These are phyloP conservation scores for Sechiopsis laciniata DNA, from an alignment of 306 rosid species.

Conservation along the genomic window DNA sequence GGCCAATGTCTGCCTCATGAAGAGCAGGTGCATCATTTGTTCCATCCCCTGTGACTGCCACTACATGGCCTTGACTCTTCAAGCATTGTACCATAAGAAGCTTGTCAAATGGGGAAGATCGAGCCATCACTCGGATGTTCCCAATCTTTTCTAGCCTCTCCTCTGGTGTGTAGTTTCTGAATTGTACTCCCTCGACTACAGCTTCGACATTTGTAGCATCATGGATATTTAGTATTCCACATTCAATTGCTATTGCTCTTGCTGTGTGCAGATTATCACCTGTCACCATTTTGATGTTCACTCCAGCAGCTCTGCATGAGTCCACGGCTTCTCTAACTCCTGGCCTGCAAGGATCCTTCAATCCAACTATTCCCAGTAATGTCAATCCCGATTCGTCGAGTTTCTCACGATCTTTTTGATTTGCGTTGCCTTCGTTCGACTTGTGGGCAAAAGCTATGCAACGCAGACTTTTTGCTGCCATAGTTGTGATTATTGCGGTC, in stretches of 20 bases:
- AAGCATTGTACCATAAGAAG: slow-evolving; percentile 28
- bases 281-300: slow-evolving; percentile 27
- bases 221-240: slow-evolving; percentile 17
- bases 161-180: slow-evolving; percentile 25
- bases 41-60: slow-evolving; percentile 32
- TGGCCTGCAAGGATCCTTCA: slow-evolving; percentile 26
- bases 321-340: slow-evolving; percentile 26
- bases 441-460: slow-evolving; percentile 28
- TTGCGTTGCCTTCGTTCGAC: not conserved
- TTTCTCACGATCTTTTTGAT: not conserved
- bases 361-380: slow-evolving; percentile 23
- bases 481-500: slow-evolving; percentile 13
- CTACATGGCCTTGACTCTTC: slow-evolving; percentile 28
- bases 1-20: slow-evolving; percentile 30
- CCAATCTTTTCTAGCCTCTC: slow-evolving; percentile 25
- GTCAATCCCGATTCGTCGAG: slow-evolving; percentile 23
- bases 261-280: slow-evolving; percentile 30
- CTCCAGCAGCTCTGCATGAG: slow-evolving; percentile 28
- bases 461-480: slow-evolving; percentile 30
- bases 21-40: slow-evolving; percentile 32
- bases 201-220: slow-evolving; percentile 6
- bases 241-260: slow-evolving; percentile 28
- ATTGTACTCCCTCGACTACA: slow-evolving; percentile 16
- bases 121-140: slow-evolving; percentile 27
- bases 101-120: slow-evolving; percentile 29